Base-by-base conservation (phyloP, 306 rosid genomes). In the Herpetospermum pedunculosum region DNA sequence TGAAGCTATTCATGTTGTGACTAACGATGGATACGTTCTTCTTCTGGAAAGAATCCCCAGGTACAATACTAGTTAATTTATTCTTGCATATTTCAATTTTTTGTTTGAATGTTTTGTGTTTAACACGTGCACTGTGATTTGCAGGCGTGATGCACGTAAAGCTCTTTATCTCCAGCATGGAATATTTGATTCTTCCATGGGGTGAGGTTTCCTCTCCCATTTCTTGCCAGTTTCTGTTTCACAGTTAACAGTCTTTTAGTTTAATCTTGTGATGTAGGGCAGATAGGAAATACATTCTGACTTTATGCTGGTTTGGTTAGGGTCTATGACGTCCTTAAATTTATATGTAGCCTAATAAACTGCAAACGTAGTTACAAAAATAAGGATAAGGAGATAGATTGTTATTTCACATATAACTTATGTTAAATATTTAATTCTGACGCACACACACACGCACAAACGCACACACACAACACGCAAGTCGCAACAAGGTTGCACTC, bases 161-260 rank as follows among this genome's bases (percentile, higher is more conserved):
- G 97, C 88, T 78, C 90, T 93, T 80, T 93, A 76, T 82, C 90
- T 93, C 70, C 98, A 93, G 82, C 98, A 93, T 81, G 98, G 98
- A 23, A 71, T 93, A 76, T 78, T 93, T 32, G 98, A 93, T 81
- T 88, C 98, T 59, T 90, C 97, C 30, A 88, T 93, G 98, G 98
- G 98, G 98, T 93, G 77, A 86, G 96, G 81, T 63, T 72, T 78
- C 70, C 28, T 78, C 75, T 4, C 54, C 15, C 58, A 34, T 70
- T 41, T 30, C 59, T 63, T 38, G 8, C 63, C 44, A 19, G 58
- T 35, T 63, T n/a, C 53, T 35, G 57, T 70, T 30, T 35, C 44
- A 15, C 48, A 40, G 54, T 14, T 49, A 19, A 67, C 8, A 21
- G 9, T 9, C 50, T 23, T 48, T 12, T 43, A 12, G 52, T 43